A percentile compares a stretch with the other conserved stretches of the same genome.
Evolutionary conservation across 2,329 filamentous ascomycete genomes (phyloP).

Genomic region (Plectosphaerella sp.): DNA sequence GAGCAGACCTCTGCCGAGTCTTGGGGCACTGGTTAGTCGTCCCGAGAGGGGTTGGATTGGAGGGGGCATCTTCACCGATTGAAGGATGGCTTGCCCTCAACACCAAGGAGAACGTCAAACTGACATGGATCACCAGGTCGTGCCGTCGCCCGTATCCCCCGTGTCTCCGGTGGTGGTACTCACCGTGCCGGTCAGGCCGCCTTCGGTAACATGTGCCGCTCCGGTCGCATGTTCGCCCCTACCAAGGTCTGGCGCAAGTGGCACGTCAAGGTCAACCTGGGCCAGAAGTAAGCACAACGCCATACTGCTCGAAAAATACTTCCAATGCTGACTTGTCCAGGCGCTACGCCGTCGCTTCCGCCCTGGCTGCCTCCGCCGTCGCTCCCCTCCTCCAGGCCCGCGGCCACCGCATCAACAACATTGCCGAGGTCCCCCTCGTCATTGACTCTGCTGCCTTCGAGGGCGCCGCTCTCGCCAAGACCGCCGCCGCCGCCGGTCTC

Average conservation of each 20-base stretch:
- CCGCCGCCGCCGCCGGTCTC: slow-evolving; percentile 78
- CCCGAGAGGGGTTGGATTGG: background rate
- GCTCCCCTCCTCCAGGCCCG: slow-evolving; percentile 93
- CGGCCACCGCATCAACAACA: slow-evolving; percentile 87
- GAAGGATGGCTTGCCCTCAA: background rate
- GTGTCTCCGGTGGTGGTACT: slow-evolving; percentile 99
- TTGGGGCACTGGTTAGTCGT: slow-evolving; percentile 91
- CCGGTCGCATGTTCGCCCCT: slow-evolving; percentile 99
- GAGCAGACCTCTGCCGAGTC: slow-evolving; percentile 99
- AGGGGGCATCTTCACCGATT: background rate
- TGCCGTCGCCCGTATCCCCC: slow-evolving; percentile 99
- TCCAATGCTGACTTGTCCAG: slow-evolving; percentile 34
- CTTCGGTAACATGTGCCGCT: slow-evolving; percentile 99
- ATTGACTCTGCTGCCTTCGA: slow-evolving; percentile 88
- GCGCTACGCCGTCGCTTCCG: slow-evolving; percentile 97
- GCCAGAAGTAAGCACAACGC: slow-evolving; percentile 72
- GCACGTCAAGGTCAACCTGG: slow-evolving; percentile 99
- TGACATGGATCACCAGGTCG: slow-evolving; percentile 58
- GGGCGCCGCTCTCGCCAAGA: slow-evolving; percentile 77
- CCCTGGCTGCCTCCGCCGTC: slow-evolving; percentile 92
- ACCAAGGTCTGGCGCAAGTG: slow-evolving; percentile 99
- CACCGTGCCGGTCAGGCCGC: slow-evolving; percentile 99
- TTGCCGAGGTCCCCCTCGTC: slow-evolving; percentile 96
- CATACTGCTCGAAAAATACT: background rate
- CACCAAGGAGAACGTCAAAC: slow-evolving; percentile 1